These are phyloP conservation scores for Rhypophila decipiens DNA, from an alignment of 495 filamentous ascomycete species.

Conservation along the genomic window DNA sequence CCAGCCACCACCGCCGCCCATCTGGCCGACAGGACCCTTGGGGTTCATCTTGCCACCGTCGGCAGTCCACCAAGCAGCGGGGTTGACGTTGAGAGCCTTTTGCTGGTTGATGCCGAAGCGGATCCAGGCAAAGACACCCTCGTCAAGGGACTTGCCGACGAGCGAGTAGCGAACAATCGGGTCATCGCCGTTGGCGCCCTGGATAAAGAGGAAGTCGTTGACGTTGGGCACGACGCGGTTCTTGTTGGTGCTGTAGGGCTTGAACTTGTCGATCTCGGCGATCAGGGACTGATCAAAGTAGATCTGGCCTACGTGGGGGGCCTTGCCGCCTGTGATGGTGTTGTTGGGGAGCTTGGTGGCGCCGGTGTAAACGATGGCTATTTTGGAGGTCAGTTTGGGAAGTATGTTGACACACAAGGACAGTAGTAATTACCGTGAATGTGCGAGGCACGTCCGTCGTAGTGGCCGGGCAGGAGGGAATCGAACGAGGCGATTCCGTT, in stretches of 20 bases:
- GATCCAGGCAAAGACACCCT: slow-evolving; percentile 54
- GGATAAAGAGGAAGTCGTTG: slow-evolving; percentile 44
- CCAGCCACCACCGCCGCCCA: neutral
- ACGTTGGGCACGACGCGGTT: slow-evolving; percentile 44
- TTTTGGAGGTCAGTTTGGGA: neutral
- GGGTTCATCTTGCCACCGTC: slow-evolving; percentile 30
- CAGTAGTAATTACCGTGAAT: slow-evolving; percentile 25
- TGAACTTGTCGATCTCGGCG: slow-evolving; percentile 35
- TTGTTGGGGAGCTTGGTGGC: slow-evolving; percentile 42
- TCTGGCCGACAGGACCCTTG: slow-evolving; percentile 21
- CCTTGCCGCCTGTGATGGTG: slow-evolving; percentile 42
- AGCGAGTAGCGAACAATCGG: slow-evolving; percentile 51
- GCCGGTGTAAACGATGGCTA: slow-evolving; percentile 42
- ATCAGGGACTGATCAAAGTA: slow-evolving; percentile 55
- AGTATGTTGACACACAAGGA: neutral
- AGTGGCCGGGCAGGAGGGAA: slow-evolving; percentile 50
- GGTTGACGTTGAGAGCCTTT: slow-evolving; percentile 18
- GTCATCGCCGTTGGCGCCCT: slow-evolving; percentile 47
- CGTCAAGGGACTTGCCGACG: slow-evolving; percentile 45
- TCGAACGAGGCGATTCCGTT: slow-evolving; percentile 47
- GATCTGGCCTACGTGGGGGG: slow-evolving; percentile 54
- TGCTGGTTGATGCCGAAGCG: slow-evolving; percentile 46
- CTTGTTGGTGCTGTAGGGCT: slow-evolving; percentile 53
- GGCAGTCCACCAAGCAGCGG: slow-evolving; percentile 21
- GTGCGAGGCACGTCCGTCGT: slow-evolving; percentile 44